phyloP scores from a whole-genome alignment of 768 basidiomycete genomes.

The Trametes maxima region DNA sequence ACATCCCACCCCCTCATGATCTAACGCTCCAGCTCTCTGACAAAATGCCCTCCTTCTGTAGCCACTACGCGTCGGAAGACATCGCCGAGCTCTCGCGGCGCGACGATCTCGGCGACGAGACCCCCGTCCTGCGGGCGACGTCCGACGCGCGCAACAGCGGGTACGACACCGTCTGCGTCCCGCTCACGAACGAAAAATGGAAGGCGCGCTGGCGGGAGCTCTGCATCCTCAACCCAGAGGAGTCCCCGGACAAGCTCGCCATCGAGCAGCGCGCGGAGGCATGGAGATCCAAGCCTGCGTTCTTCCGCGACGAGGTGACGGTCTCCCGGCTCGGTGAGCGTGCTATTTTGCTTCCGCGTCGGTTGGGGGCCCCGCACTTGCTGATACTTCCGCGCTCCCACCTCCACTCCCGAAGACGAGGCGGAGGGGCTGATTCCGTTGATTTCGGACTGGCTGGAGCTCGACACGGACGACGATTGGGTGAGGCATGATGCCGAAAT shows the following conservation, averaged over 20 bases:
- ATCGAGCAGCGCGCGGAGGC: slow-evolving; percentile 72
- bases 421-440: slow-evolving; percentile 72
- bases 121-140: slow-evolving; percentile 54
- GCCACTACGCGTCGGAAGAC: slow-evolving; percentile 32
- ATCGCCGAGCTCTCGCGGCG: slow-evolving; percentile 25
- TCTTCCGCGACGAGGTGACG: slow-evolving; percentile 83
- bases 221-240: slow-evolving; percentile 69
- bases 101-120: slow-evolving; percentile 30
- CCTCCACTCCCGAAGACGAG: slow-evolving; percentile 54
- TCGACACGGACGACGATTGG: slow-evolving; percentile 92
- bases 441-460: slow-evolving; percentile 92
- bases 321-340: slow-evolving; percentile 84
- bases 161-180: slow-evolving; percentile 77
- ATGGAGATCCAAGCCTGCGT: slow-evolving; percentile 85
- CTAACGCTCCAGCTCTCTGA: neutral
- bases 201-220: slow-evolving; percentile 84
- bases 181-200: slow-evolving; percentile 91
- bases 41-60: slow-evolving; percentile 29
- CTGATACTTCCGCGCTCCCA: neutral
- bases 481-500: slow-evolving; percentile 96
- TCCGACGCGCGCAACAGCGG: slow-evolving; percentile 60
- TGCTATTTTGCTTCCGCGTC: slow-evolving; percentile 11
- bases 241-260: slow-evolving; percentile 39
- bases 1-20: neutral
- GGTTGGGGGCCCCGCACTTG: neutral